Base-by-base conservation (phyloP, 139 green algal genomes). In the Nannochloris sp. region DNA sequence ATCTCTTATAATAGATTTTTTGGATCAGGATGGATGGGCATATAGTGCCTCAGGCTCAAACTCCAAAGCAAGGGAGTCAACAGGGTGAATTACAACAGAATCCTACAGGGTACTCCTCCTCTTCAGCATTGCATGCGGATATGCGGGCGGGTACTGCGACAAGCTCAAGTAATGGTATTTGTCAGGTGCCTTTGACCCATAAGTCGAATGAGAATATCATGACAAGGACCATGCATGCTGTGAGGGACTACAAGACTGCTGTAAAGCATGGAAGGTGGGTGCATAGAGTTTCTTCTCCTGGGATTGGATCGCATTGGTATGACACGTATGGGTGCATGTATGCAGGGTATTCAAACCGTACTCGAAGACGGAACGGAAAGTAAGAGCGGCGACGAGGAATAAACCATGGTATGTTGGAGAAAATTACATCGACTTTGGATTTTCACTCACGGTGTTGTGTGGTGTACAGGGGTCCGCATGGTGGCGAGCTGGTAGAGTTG, bases 361-460 rank as follows among this genome's bases (percentile, higher is more conserved):
- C 51, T 79, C 79, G 0, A 9, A 25, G 2, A 46, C 82, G 9
- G 86, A 93, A 61, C 72, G 86, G 2, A 85, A 85, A 49, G 67
- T 59, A 0, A 66, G 86, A 0, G 79, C 85, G 10, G 85, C 85
- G 3, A 93, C 86, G 3, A 69, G 86, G 13, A 87, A 92, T 56
- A 69, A 89, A 57, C 56, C 83, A 3, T 92, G 85, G 86, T 53
- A 23, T 6, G 46, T 23, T 23, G 20, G 20, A 23, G 20, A 23
- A 23, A 23, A 23, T 23, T 23, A 23, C 20, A 23, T 23, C 0
- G 20, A 23, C 20, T 23, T 23, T 23, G 20, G 20, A 0, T 23
- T 23, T 23, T 23, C 20, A 23, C 20, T 23, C 20, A 23, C 20
- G 20, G 20, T 23, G 20, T 23, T 49, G 43, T 53, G n/a, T 53